Evolutionary conservation across 1,284 basidiomycete genomes (phyloP), one percentile per base, ranked within the genome.

Genomic region (Peniophora sp.): DNA sequence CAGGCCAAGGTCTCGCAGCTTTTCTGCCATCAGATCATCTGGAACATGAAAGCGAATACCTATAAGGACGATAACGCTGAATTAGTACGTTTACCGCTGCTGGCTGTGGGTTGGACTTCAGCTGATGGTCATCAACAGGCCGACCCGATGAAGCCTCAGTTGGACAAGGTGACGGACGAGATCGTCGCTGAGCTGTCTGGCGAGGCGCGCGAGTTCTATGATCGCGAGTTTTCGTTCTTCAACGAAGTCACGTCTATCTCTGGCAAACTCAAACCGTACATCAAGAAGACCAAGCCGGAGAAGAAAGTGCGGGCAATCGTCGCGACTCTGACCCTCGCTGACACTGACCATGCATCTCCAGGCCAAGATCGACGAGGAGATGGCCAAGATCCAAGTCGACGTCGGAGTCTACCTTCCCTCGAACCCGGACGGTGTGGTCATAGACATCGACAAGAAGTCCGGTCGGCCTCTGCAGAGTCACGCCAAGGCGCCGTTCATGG

Each of bases 11-110:
- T 99, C 55, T 98, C 95, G 3, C 96, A 97, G 67, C 70, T 95
- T 10, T 99, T 99, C 75, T 99, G 97, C 64, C 97, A 99, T 67
- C 97, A 99, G 71, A 99, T 99, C 56, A 93, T 99, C 57, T 99
- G 97, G 97, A 99, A 99, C 67, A 99, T 99, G 97, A 97, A 97
- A 63, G 97, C 97, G 3, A 99, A 99, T 65, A 92, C 87, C 55
- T 97, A 86, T 68, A 92, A 89, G 61, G 97, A 96, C 61, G 97
- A 99, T 61, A 74, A 76, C 11, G 88, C 79, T 10, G 89, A 92
- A 66, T 78, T 87, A 55, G 92, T 92, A 60, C 56, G 84, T 70
- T 22, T 38, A 34, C 27, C 35, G 14, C 35, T 5, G 45, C 39
- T 43, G 44, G 45, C 32, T 46, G 34, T 24, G 10, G 47, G 24